Percentiles rank a stretch among this genome's conserved stretches.
Evolutionary conservation across 169 alveolate species (phyloP).

Genomic region (Plasmodium sp.): DNA sequence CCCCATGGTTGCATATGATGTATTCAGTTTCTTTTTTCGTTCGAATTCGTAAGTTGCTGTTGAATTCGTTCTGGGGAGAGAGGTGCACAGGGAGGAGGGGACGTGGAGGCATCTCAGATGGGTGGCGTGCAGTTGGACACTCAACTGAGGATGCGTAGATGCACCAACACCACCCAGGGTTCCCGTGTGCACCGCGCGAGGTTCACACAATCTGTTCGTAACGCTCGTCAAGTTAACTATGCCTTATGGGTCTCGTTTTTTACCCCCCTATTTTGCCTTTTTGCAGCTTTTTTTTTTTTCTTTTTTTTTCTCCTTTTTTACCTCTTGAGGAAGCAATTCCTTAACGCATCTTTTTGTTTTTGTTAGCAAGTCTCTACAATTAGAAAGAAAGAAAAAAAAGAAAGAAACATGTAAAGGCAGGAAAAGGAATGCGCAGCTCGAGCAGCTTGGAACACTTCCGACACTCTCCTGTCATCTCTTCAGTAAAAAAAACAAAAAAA

Average conservation of each 20-base stretch:
- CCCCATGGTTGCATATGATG: conserved; percentile 60
- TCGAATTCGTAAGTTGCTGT: conserved; percentile 42
- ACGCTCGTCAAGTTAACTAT: neutral
- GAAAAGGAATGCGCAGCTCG: neutral
- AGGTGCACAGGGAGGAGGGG: neutral
- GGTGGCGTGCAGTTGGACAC: neutral
- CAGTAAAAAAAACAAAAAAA: neutral
- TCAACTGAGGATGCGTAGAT: neutral
- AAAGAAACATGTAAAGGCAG: neutral
- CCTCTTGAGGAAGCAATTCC: conserved; percentile 72
- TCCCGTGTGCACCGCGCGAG: neutral
- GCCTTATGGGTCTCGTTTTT: neutral
- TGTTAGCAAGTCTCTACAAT: conserved; percentile 66
- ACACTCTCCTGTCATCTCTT: neutral
- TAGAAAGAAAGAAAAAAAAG: neutral
- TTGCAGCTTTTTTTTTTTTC: neutral
- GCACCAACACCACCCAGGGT: neutral
- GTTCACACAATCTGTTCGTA: neutral
- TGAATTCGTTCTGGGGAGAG: conserved; percentile 52
- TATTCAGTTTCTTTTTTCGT: conserved; percentile 70
- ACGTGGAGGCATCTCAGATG: neutral
- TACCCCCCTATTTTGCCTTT: neutral
- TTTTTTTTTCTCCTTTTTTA: conserved; percentile 5
- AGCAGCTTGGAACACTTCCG: neutral
- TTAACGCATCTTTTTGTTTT: conserved; percentile 70